These are phyloP conservation scores for Solanum dulcamara DNA, from an alignment of 257 asterid genomes.

Conservation along the genomic window DNA sequence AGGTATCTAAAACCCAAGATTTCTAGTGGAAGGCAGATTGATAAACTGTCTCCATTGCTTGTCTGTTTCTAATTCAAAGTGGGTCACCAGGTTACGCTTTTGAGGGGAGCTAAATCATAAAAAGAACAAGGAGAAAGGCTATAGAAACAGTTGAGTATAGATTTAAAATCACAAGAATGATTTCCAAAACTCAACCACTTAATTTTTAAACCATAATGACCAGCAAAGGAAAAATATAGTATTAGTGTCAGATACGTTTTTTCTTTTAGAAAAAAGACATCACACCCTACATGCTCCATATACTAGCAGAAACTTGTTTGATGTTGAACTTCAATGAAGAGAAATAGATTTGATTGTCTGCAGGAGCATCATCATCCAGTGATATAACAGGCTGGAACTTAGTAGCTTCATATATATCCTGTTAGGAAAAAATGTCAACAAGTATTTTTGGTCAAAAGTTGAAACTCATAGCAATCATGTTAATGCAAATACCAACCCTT, in stretches of 20 bases:
- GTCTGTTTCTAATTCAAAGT: not conserved
- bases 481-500: not conserved
- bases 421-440: constrained; percentile 11
- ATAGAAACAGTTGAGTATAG: not conserved
- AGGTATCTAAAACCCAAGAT: not conserved
- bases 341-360: constrained; percentile 44
- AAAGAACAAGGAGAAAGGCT: not conserved
- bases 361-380: constrained; percentile 40
- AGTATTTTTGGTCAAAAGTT: not conserved
- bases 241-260: not conserved
- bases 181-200: not conserved
- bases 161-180: not conserved
- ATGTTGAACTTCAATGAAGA: constrained; percentile 60
- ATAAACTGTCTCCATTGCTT: not conserved
- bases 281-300: constrained; percentile 51
- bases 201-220: not conserved
- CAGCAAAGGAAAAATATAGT: not conserved
- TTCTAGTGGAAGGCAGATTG: not conserved
- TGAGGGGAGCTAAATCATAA: not conserved
- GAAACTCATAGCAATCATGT: not conserved
- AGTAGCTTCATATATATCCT: constrained; percentile 97
- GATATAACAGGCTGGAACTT: constrained; percentile 65
- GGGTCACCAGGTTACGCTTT: not conserved
- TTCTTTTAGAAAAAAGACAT: not conserved
- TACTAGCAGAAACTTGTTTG: constrained; percentile 36